Evolutionary conservation across 2,329 filamentous ascomycete genomes (phyloP), one percentile per base, ranked within the genome.

Genomic region (Aschersonia sp.): DNA sequence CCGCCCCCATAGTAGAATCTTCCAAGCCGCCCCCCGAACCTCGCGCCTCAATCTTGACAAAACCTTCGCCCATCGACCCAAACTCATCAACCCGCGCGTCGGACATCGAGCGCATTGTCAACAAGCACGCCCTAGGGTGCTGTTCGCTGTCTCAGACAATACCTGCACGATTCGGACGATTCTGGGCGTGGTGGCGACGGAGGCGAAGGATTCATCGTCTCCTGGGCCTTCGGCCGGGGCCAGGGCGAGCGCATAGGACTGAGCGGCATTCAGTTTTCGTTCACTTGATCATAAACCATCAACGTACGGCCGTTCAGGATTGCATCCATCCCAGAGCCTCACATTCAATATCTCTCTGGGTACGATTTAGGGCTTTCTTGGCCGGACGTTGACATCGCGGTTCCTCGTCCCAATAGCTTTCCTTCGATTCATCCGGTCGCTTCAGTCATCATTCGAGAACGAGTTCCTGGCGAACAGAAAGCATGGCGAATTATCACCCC

Each of bases 401-500:
- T 22, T 22, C 22, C 22, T 22, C 22, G 22, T 22, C 35, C 1
- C 35, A 37, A 37, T 37, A 40, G 11, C n/a, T 10, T 39, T 30
- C 9, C 41, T 41, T 50, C 50, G 49, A 37, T 50, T 46, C 53
- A 47, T 50, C 48, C 55, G 51, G 49, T 53, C 44, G 22, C 43
- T 30, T 41, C 30, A 37, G 35, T 9, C 41, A n/a, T 6, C 22
- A 31, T 5, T 42, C 7, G 30, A 14, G n/a, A 41, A 7, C 40
- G 14, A 41, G 14, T 41, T 22, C 4, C 32, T 11, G 29, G 14
- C 14, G 12, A 37, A 54, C 48, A 61, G 64, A 64, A 69, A 86
- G 61, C 62, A 95, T 98, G 92, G 79, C 90, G 72, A 94, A 94
- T 70, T 82, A 90, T 56, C 83, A 83, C 65, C 95, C 95, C 63